Conservation (phyloP, 2,329 filamentous ascomycete genomes). For the Aspergillus ruber region DNA sequence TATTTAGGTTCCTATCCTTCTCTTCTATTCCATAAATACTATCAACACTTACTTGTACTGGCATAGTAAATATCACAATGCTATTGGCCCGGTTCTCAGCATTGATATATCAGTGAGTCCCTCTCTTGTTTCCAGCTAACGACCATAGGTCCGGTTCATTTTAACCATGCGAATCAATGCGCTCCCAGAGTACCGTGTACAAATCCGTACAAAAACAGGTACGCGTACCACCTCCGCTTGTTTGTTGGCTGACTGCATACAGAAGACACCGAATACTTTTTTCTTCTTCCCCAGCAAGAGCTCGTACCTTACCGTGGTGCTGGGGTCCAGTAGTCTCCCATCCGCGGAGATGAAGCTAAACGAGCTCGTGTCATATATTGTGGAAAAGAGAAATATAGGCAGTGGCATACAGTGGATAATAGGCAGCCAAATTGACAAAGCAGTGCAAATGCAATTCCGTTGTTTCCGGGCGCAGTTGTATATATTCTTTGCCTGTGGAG, state of each 20-base stretch:
- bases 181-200: too few relatives aligned
- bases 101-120: too few relatives aligned
- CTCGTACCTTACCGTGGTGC: constrained; percentile 1
- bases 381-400: not conserved
- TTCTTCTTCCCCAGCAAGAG: not conserved
- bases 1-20: not conserved
- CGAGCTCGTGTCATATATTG: not conserved
- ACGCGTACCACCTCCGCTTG: not conserved
- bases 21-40: not conserved
- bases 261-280: not conserved
- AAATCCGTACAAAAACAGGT: not conserved
- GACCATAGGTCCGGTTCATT: too few relatives aligned
- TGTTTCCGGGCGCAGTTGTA: too few relatives aligned
- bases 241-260: not conserved
- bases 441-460: not conserved
- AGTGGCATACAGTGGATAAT: not conserved
- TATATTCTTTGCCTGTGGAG: too few relatives aligned
- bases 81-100: too few relatives aligned
- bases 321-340: not conserved
- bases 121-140: too few relatives aligned
- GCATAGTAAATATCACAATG: too few relatives aligned
- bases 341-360: not conserved
- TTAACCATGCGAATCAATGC: too few relatives aligned
- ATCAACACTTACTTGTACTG: too few relatives aligned
- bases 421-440: not conserved